These are phyloP conservation scores for Plantago ovata DNA, from an alignment of 257 asterid species.

Conservation along the genomic window DNA sequence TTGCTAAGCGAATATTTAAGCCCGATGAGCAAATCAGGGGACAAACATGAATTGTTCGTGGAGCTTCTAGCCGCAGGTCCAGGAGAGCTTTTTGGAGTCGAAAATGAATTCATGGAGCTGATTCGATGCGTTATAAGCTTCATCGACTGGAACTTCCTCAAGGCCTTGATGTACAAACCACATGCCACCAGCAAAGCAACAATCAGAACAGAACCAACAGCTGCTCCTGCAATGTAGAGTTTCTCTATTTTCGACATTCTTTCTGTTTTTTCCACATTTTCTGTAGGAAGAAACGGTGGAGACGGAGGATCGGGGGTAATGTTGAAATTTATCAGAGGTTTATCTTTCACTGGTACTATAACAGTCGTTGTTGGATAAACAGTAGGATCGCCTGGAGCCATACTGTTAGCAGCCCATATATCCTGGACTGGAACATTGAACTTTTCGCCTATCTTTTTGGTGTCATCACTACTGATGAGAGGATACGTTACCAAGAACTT, in stretches of 20 bases:
- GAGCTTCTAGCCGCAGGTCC: conserved; percentile 41
- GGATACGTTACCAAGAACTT: conserved; percentile 61
- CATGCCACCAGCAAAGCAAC: conserved; percentile 33
- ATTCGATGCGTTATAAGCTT: conserved; percentile 18
- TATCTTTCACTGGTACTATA: conserved; percentile 47
- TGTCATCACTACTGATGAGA: conserved; percentile 37
- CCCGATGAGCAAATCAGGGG: conserved; percentile 64
- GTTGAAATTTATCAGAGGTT: conserved; percentile 44
- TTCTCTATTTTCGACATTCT: conserved; percentile 26
- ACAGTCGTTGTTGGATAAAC: conserved; percentile 58
- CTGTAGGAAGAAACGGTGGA: conserved; percentile 54
- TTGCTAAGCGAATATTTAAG: conserved; percentile 53
- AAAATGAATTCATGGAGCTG: conserved; percentile 37
- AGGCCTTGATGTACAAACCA: conserved; percentile 35
- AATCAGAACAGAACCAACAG: conserved; percentile 35
- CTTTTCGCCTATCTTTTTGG: conserved; percentile 31
- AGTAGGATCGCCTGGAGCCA: conserved; percentile 37
- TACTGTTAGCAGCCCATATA: conserved; percentile 38
- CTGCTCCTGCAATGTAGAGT: conserved; percentile 37
- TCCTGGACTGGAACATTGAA: conserved; percentile 47
- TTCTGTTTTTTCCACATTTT: conserved; percentile 6
- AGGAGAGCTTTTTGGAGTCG: conserved; percentile 44
- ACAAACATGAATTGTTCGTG: conserved; percentile 49
- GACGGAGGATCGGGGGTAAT: conserved; percentile 43
- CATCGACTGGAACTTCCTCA: conserved; percentile 29